These are phyloP conservation scores for Phalaenopsis aphrodite DNA, from an alignment of 106 monocot genomes.

Conservation along the genomic window DNA sequence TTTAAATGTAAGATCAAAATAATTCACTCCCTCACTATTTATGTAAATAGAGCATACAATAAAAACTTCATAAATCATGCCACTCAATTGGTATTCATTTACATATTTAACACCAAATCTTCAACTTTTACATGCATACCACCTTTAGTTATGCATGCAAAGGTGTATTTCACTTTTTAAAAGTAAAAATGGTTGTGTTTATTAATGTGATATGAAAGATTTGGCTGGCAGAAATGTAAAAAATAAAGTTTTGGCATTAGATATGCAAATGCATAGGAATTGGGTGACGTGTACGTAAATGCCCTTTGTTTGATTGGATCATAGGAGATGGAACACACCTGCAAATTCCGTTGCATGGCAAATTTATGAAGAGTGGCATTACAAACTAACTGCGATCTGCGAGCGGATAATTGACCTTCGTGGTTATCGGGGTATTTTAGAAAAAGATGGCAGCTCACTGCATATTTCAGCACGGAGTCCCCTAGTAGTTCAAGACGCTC, in stretches of 20 bases:
- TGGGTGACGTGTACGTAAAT: too few relatives aligned
- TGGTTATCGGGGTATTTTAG: constrained; percentile 61
- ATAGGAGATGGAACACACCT: constrained; percentile 31
- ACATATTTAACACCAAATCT: too few relatives aligned
- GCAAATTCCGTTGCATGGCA: constrained; percentile 51
- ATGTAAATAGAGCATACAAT: background rate
- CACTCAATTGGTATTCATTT: too few relatives aligned
- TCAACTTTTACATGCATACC: too few relatives aligned
- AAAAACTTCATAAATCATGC: background rate
- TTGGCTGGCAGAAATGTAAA: too few relatives aligned
- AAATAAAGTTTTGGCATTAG: too few relatives aligned
- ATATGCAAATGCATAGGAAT: too few relatives aligned
- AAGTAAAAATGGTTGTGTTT: too few relatives aligned
- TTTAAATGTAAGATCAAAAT: background rate
- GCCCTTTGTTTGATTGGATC: background rate
- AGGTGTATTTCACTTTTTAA: background rate
- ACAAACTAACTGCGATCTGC: constrained; percentile 45
- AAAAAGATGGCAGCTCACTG: constrained; percentile 66
- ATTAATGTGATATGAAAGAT: too few relatives aligned
- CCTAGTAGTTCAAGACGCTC: constrained; percentile 91
- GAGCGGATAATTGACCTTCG: constrained; percentile 67
- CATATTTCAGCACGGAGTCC: constrained; percentile 92
- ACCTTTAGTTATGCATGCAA: too few relatives aligned
- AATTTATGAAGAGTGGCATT: constrained; percentile 81
- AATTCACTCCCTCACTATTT: background rate